A percentile compares a stretch with the other conserved stretches of the same genome.
Evolutionary conservation across 148 eudicot species (phyloP).

Genomic region (Suaeda aralocaspica): DNA sequence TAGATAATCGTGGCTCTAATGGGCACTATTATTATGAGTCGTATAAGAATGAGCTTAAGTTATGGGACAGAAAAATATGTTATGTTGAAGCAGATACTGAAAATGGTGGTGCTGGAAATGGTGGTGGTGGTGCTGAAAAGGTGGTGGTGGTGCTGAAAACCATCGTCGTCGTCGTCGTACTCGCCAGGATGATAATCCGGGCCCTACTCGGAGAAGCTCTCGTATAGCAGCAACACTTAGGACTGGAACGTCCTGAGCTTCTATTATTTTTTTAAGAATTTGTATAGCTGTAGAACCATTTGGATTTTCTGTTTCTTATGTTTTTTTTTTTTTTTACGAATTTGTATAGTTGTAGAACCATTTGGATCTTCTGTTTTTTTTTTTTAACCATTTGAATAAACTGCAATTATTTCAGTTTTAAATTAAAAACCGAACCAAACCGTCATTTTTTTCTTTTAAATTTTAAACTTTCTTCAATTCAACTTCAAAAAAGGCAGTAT

Average conservation of each 20-base stretch:
- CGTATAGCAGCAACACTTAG: not conserved
- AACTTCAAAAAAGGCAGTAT: no score
- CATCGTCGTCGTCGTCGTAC: not conserved
- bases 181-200: not conserved
- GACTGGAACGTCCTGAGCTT: not conserved
- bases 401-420: no score
- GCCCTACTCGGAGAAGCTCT: not conserved
- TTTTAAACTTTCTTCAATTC: no score
- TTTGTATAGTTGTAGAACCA: not conserved
- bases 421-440: no score
- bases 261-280: no score
- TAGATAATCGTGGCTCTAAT: not conserved
- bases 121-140: slow-evolving; percentile 5
- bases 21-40: not conserved
- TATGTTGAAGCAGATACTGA: not conserved
- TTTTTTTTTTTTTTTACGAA: no score
- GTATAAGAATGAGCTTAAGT: not conserved
- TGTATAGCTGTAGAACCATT: not conserved
- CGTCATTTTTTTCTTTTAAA: no score
- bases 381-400: no score
- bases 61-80: not conserved
- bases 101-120: slow-evolving; percentile 1
- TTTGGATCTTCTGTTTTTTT: not conserved
- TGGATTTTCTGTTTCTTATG: not conserved
- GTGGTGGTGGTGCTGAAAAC: slow-evolving; percentile 19